Evolutionary conservation across 2,329 filamentous ascomycete genomes (phyloP).

Genomic region (Phialophora tarda): DNA sequence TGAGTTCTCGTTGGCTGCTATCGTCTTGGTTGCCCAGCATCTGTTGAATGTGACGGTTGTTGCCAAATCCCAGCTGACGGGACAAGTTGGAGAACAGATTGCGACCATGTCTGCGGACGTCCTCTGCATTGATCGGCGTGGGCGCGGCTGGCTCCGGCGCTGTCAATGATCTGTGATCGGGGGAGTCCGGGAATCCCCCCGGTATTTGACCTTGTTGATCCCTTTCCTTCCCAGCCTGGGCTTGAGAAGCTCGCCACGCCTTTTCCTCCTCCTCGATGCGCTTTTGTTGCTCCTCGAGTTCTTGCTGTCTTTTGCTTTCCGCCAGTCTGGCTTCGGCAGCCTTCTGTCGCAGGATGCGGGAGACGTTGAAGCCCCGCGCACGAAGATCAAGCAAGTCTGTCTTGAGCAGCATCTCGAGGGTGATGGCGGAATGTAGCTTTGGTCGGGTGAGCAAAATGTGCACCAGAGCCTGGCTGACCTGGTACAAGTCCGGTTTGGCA

Average conservation of each 20-base stretch:
- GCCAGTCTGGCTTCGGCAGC: constrained; percentile 86
- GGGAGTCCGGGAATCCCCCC: constrained; percentile 72
- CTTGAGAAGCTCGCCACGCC: constrained; percentile 53
- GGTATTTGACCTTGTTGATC: constrained; percentile 64
- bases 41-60: constrained; percentile 43
- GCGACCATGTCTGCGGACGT: constrained; percentile 54
- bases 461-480: constrained; percentile 87
- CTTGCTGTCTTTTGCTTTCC: constrained; percentile 77
- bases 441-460: constrained; percentile 79
- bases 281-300: constrained; percentile 73
- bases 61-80: constrained; percentile 68
- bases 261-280: constrained; percentile 67
- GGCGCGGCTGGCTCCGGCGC: constrained; percentile 27
- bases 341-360: constrained; percentile 87
- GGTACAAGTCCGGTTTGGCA: constrained; percentile 79
- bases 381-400: constrained; percentile 81
- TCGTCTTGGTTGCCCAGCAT: constrained; percentile 38
- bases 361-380: constrained; percentile 92
- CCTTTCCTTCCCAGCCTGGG: constrained; percentile 42
- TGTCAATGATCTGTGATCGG: constrained; percentile 47
- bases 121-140: constrained; percentile 35
- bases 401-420: constrained; percentile 88
- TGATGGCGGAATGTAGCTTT: constrained; percentile 85
- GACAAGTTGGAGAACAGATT: constrained; percentile 72
- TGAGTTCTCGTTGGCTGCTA: constrained; percentile 23